Conservation (phyloP, 768 basidiomycete genomes). For the Lanmaoa rubissima region DNA sequence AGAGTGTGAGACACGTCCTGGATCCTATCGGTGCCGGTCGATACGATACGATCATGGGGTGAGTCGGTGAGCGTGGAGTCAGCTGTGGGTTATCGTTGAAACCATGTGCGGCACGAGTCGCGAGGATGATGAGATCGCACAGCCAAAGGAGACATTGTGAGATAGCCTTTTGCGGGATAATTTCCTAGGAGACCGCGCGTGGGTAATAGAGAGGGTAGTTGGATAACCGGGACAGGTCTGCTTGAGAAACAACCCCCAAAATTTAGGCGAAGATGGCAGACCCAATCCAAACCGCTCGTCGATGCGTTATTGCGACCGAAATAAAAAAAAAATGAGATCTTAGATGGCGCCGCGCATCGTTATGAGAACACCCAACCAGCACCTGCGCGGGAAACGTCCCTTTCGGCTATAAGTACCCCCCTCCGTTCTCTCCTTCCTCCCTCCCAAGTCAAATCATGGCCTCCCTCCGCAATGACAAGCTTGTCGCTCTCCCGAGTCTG, state of each 20-base stretch:
- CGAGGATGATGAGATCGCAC: background rate
- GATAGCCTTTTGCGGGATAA: constrained; percentile 3
- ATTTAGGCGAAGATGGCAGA: constrained; percentile 27
- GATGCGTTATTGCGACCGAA: constrained; percentile 21
- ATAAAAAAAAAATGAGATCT: constrained; percentile 14
- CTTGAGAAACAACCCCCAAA: constrained; percentile 25
- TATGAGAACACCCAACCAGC: constrained; percentile 18
- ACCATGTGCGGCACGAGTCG: too few species aligned
- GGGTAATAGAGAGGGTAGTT: constrained; percentile 6
- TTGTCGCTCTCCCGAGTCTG: constrained; percentile 72
- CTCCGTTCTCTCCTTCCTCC: background rate
- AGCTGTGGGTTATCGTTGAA: too few species aligned
- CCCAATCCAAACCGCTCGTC: constrained; percentile 5
- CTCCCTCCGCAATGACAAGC: constrained; percentile 43
- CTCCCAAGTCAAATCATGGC: constrained; percentile 28
- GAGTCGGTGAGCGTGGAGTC: too few species aligned
- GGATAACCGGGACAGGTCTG: constrained; percentile 1
- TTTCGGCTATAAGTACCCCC: constrained; percentile 18
- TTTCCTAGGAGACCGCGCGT: constrained; percentile 35
- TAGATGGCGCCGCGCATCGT: constrained; percentile 26
- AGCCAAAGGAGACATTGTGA: background rate
- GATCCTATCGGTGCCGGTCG: background rate
- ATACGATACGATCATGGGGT: background rate
- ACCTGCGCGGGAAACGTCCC: constrained; percentile 1
- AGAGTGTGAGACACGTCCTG: too few species aligned